Base-by-base conservation (phyloP, 768 basidiomycete species). In the Termitomyces sp. region DNA sequence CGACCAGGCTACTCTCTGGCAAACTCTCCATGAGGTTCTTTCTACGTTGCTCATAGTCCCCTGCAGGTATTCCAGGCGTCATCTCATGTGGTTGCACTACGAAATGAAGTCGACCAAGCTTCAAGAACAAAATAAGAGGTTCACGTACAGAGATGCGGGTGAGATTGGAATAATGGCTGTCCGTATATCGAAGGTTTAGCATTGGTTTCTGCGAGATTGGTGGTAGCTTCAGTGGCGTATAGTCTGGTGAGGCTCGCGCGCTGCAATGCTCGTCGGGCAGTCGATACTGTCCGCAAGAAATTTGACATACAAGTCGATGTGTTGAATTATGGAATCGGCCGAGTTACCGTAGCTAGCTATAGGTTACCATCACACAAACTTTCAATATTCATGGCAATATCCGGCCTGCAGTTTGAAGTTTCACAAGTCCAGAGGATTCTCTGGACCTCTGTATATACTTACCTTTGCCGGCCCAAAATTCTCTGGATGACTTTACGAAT, bases 11-110 rank as follows among this genome's bases (percentile, higher is more conserved):
- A 50, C 85, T 83, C 16, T 87, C 85, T 0, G 91, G 92, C 13
- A 98, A 76, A 33, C 75, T 72, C 32, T 89, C 80, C 86, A 98
- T 90, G 38, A 98, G 78, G 18, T 73, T 81, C 63, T 74, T 76
- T 59, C 96, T 75, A 58, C 96, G 78, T 15, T 68, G 70, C 60
- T 94, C 90, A 74, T 95, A 97, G 62, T 98, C 96, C 28, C 80
- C 75, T 13, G 78, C 75, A 1, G 87, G 78, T 62, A 98, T 92
- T 33, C 94, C 94, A 1, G 92, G 89, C 0, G 94, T 96, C 32
- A 94, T 76, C 61, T 97, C 92, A 60, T 84, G 77, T 1, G 79
- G 74, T 57, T 75, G 69, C 44, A 94, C 83, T 89, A 63, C 13
- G 38, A 51, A 57, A 16, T 3, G 8, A 39, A 48, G 48, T 57